phyloP scores from a whole-genome alignment of 2,329 filamentous ascomycete genomes.

The Huntiella omanensis region DNA sequence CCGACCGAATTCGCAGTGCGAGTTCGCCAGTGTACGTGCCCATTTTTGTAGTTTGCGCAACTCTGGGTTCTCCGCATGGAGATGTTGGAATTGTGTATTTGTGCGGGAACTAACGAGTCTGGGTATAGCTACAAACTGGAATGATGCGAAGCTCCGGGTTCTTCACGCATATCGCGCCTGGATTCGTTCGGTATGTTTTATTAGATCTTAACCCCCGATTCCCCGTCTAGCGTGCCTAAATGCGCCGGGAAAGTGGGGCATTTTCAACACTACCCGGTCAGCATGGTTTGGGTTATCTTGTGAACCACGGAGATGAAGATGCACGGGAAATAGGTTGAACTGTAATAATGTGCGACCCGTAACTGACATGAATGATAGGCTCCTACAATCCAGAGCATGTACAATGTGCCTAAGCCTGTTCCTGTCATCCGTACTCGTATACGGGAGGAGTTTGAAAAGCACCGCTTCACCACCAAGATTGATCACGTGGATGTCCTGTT shows the following conservation, averaged over 20 bases:
- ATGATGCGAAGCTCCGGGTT: constrained; percentile 73
- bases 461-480: constrained; percentile 83
- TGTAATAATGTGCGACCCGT: not conserved
- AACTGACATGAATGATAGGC: constrained; percentile 35
- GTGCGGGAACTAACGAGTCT: constrained; percentile 18
- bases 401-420: constrained; percentile 76
- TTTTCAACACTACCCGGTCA: not conserved
- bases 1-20: constrained; percentile 78
- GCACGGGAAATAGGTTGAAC: not conserved
- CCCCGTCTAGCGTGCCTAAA: not conserved
- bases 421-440: constrained; percentile 81
- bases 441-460: constrained; percentile 88
- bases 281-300: not conserved
- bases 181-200: constrained; percentile 70
- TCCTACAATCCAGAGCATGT: constrained; percentile 94
- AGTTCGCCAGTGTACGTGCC: constrained; percentile 54
- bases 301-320: no score
- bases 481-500: constrained; percentile 75
- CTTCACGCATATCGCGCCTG: constrained; percentile 83
- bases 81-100: constrained; percentile 1
- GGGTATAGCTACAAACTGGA: constrained; percentile 61
- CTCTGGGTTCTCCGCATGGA: not conserved
- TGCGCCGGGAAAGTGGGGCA: not conserved
- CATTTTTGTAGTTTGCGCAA: not conserved
- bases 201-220: no score